A percentile compares a stretch with the other conserved stretches of the same genome.
These are phyloP conservation scores for Bombardia bombarda DNA, from an alignment of 495 filamentous ascomycete species.

Conservation along the genomic window DNA sequence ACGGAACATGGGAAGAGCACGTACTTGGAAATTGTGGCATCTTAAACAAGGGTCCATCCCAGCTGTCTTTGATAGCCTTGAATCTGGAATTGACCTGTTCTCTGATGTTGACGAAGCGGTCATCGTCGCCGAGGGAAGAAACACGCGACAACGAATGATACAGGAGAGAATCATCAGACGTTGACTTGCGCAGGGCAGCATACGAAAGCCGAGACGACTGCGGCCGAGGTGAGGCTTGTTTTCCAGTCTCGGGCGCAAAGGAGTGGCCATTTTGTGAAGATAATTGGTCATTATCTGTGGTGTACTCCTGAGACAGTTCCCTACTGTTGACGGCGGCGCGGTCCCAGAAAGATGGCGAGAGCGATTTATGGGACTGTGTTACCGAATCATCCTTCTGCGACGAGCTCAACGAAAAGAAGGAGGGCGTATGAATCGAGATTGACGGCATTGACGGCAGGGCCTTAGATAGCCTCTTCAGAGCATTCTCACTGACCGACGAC, in stretches of 20 bases:
- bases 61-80: slow-evolving; percentile 86
- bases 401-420: slow-evolving; percentile 33
- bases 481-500: slow-evolving; percentile 35
- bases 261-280: background rate
- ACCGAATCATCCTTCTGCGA: slow-evolving; percentile 15
- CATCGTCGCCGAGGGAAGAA: slow-evolving; percentile 80
- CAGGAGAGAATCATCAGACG: slow-evolving; percentile 71
- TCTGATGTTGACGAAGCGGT: slow-evolving; percentile 71
- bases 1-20: too few species aligned
- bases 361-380: slow-evolving; percentile 8
- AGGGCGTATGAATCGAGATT: slow-evolving; percentile 43
- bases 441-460: slow-evolving; percentile 47
- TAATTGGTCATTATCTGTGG: background rate
- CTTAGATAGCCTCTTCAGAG: slow-evolving; percentile 38
- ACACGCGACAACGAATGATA: slow-evolving; percentile 61
- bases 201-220: slow-evolving; percentile 13
- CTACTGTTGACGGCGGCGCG: background rate
- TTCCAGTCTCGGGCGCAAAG: slow-evolving; percentile 13
- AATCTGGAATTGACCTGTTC: slow-evolving; percentile 77
- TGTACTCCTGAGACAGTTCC: background rate
- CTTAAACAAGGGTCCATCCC: slow-evolving; percentile 65
- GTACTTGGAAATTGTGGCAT: slow-evolving; percentile 54
- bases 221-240: slow-evolving; percentile 15
- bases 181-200: slow-evolving; percentile 49
- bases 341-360: slow-evolving; percentile 2